Evolutionary conservation across 495 filamentous ascomycete genomes (phyloP), one percentile per base, ranked within the genome.

Genomic region (Penicillium egyptiacum): DNA sequence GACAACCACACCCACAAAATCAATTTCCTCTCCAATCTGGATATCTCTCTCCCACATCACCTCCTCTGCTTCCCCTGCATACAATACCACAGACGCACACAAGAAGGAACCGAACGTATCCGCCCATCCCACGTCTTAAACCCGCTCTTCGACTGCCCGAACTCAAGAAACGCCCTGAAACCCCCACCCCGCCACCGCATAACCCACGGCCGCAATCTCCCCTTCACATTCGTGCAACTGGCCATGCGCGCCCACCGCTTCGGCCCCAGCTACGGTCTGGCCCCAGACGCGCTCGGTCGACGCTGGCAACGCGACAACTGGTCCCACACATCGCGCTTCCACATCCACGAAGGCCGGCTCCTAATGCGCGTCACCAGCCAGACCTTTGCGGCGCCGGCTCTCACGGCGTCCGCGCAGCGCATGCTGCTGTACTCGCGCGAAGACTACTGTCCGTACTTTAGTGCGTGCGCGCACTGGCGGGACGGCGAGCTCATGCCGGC

Each of bases 381-480:
- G 37, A 61, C 64, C 23, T 82, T 81, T 60, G 81, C 79, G 0
- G 53, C 66, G 4, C 66, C 73, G 0, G 71, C 57, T 3, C 69
- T 83, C 5, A 75, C 81, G 0, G 63, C 74, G 2, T 75, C 74
- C 12, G 66, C 68, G 0, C 66, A 78, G 56, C 79, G 82, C 0
- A 64, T 82, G 12, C 73, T 86, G 7, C 75, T 86, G 19, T 83
- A 80, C 69, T 76, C 75, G 20, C 75, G 80, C 35, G 78, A 83
- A 33, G 81, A 86, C 61, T 85, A 83, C 72, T 78, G 73, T 66
- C 82, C 83, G 0, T 84, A 78, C 59, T 85, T 84, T 75, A 79
- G 75, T 9, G 75, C 70, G 3, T 86, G 82, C 64, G 75, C 80
- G 20, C 83, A 86, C 67, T 85, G 82, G 82, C 73, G 76, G 22